Percentiles rank a stretch among this genome's conserved stretches.
phyloP scores from a whole-genome alignment of 345 rosid species.

The Pistacia vera region DNA sequence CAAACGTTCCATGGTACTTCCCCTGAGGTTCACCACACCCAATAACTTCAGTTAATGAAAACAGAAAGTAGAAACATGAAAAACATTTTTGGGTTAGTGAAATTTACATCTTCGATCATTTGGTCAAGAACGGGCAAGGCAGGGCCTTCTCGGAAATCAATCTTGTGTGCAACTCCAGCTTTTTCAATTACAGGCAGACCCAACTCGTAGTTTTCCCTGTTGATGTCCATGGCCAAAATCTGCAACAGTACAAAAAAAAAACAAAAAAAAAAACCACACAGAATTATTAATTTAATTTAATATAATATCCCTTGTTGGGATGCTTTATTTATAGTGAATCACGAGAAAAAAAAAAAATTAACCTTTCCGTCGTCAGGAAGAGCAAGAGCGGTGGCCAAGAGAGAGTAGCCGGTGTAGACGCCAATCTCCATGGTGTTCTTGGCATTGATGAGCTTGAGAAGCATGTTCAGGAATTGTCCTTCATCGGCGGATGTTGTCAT shows the following conservation, averaged over 20 bases:
- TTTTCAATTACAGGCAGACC: conserved; percentile 87
- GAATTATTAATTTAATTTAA: not conserved
- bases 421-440: conserved; percentile 99
- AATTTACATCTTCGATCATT: conserved; percentile 80
- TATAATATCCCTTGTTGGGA: not conserved
- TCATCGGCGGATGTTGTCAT: conserved; percentile 99
- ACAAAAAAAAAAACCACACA: too few species aligned
- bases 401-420: conserved; percentile 98
- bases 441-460: conserved; percentile 92
- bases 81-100: not conserved
- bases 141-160: conserved; percentile 95
- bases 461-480: conserved; percentile 94
- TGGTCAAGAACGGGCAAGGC: conserved; percentile 91
- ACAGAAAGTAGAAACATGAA: not conserved
- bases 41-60: not conserved
- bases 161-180: conserved; percentile 97
- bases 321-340: not conserved
- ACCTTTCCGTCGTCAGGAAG: conserved; percentile 94
- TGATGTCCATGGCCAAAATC: conserved; percentile 97
- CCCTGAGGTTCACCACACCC: conserved; percentile 43
- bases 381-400: conserved; percentile 96
- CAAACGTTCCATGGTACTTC: conserved; percentile 71
- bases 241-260: conserved; percentile 19
- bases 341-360: not conserved
- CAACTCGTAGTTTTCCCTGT: conserved; percentile 87